Base-by-base conservation (phyloP, 176 grass and related monocot genomes). In the Triticum monococcum region DNA sequence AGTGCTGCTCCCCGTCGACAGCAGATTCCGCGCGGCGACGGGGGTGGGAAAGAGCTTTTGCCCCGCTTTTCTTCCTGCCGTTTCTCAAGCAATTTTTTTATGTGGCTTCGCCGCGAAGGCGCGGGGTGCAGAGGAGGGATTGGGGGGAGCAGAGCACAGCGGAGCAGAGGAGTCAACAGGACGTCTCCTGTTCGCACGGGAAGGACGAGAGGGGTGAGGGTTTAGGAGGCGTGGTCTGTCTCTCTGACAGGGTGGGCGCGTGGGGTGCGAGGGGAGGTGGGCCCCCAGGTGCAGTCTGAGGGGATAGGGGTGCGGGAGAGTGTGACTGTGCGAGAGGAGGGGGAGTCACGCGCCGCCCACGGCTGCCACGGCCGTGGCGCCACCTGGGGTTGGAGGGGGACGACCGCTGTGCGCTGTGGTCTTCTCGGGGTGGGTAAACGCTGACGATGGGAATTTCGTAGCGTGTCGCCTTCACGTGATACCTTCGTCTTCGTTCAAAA, bases 51-150 rank as follows among this genome's bases (percentile, higher is more conserved):
- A 43, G 28, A 78, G 52, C 5, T 60, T 81, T 75, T 37, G 23
- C 31, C 11, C 7, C 1, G 0, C 7, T 33, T 54, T 56, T 28
- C 3, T 10, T 4, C 72, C 18, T 59, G 54, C 17, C 1, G 6
- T 14, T 52, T 63, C 22, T 26, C 50, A 6, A 8, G 4, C 28
- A 26, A 10, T 10, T 54, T 48, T 81, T 36, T 77, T 18, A 3
- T 79, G 3, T 84, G 22, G 67, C 85, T 84, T 91, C 81, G 75
- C 81, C 67, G 85, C 85, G 32, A 87, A 65, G 54, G 54, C 7
- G 54, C 54, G 0, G 54, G 3, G 7, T 18, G 84, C 38, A 61
- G 26, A 40, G 31, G 31, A 56, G 7, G 30, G 62, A 62, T 5
- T 6, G 25, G 30, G 5, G 60, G 10, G 7, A 52, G 22, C 5